These are phyloP conservation scores for Pestalotiopsis fici DNA, from an alignment of 2,329 filamentous ascomycete genomes.

Conservation along the genomic window DNA sequence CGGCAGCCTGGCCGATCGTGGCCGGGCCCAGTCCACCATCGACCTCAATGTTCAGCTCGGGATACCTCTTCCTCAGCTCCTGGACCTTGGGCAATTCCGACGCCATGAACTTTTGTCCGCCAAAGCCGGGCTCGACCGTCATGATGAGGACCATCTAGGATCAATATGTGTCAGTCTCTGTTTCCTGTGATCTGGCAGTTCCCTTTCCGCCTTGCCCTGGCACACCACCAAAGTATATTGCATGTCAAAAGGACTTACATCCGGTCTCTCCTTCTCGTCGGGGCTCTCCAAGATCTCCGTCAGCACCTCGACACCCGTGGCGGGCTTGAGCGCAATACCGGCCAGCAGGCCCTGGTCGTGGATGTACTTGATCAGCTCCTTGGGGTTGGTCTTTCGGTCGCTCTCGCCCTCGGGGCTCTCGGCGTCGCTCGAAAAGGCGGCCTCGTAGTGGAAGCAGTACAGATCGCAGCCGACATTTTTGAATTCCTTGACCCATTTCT, in stretches of 20 bases:
- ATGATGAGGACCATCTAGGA: constrained; percentile 94
- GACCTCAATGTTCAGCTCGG: constrained; percentile 94
- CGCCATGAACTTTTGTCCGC: constrained; percentile 98
- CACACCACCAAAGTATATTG: not conserved
- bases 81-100: constrained; percentile 92
- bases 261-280: constrained; percentile 75
- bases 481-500: constrained; percentile 98
- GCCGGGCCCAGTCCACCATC: constrained; percentile 87
- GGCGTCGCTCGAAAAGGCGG: constrained; percentile 84
- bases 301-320: constrained; percentile 85
- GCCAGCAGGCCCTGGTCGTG: constrained; percentile 86
- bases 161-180: not conserved
- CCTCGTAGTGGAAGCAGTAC: constrained; percentile 99
- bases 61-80: constrained; percentile 80
- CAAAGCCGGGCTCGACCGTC: constrained; percentile 97
- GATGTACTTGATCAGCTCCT: constrained; percentile 86
- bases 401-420: constrained; percentile 72
- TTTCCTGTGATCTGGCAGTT: too few species aligned
- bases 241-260: constrained; percentile 63
- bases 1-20: constrained; percentile 91
- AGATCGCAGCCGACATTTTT: constrained; percentile 91
- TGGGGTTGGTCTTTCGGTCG: constrained; percentile 75
- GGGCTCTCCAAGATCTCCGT: constrained; percentile 83
- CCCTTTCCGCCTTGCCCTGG: too few species aligned
- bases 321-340: constrained; percentile 93